These are phyloP conservation scores for Recurvomyces mirabilis DNA, from an alignment of 495 filamentous ascomycete genomes.

Conservation along the genomic window DNA sequence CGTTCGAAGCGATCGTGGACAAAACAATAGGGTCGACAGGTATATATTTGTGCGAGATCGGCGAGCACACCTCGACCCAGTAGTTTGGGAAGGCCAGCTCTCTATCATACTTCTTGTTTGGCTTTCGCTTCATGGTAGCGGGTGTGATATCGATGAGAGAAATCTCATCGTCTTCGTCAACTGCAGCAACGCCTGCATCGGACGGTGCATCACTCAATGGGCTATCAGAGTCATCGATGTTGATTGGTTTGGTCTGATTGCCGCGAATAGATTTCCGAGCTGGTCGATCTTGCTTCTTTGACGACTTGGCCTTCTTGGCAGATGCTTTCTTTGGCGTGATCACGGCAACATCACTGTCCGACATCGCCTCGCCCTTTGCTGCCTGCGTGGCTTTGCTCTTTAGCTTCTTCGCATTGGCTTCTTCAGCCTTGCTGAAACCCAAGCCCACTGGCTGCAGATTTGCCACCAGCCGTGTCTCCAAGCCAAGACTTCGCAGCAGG, in stretches of 20 bases:
- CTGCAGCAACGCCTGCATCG: neutral
- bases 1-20: conserved; percentile 51
- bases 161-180: conserved; percentile 24
- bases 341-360: conserved; percentile 6
- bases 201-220: conserved; percentile 14
- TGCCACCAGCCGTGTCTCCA: conserved; percentile 70
- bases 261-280: conserved; percentile 11
- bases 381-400: conserved; percentile 20
- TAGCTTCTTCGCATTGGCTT: conserved; percentile 35
- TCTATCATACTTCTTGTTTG: conserved; percentile 46
- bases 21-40: conserved; percentile 66
- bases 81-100: conserved; percentile 78
- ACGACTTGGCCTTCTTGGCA: neutral
- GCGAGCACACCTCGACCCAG: conserved; percentile 83
- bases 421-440: conserved; percentile 80
- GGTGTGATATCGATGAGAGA: conserved; percentile 38
- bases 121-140: conserved; percentile 25
- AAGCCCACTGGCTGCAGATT: conserved; percentile 84
- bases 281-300: conserved; percentile 2
- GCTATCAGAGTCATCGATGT: conserved; percentile 29
- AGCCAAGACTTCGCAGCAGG: conserved; percentile 66
- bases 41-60: conserved; percentile 63
- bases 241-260: conserved; percentile 25
- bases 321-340: neutral
- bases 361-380: neutral